phyloP scores from a whole-genome alignment of 371 early-diverging fungal species.

The Saksenaea oblongispora region DNA sequence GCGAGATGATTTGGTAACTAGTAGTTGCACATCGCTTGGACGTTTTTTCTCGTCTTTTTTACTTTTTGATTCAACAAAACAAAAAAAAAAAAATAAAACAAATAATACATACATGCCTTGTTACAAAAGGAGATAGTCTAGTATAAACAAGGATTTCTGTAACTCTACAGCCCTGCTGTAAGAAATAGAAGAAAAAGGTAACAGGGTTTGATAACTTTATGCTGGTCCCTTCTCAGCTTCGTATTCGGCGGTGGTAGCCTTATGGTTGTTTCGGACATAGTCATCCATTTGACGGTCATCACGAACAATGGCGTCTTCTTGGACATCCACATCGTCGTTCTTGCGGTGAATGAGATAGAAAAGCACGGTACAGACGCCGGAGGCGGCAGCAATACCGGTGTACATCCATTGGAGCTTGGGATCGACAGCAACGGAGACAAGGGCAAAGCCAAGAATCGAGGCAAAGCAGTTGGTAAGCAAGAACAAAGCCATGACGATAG shows the following conservation, averaged over 20 bases:
- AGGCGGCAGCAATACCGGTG: conserved; percentile 43
- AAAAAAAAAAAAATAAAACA: neutral
- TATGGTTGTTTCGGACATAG: conserved; percentile 3
- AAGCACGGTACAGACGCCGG: conserved; percentile 16
- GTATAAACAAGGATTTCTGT: neutral
- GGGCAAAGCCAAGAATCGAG: conserved; percentile 63
- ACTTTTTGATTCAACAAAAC: neutral
- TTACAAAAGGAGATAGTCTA: neutral
- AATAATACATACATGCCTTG: neutral
- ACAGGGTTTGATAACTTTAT: neutral
- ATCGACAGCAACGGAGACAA: conserved; percentile 67
- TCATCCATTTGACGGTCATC: conserved; percentile 10
- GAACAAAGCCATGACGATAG: conserved; percentile 72
- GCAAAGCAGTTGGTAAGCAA: conserved; percentile 72
- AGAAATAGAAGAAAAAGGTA: neutral
- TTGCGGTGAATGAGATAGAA: conserved; percentile 25
- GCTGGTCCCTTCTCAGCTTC: conserved; percentile 13
- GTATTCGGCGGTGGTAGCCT: conserved; percentile 7
- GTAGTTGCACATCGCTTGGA: neutral
- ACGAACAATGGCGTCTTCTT: conserved; percentile 29
- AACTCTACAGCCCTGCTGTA: conserved; percentile 4
- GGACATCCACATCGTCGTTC: conserved; percentile 19
- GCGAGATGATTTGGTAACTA: neutral
- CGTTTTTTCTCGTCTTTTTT: neutral
- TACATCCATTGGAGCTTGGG: conserved; percentile 71